Evolutionary conservation across 2,329 filamentous ascomycete genomes (phyloP).

Genomic region (Graphium sp.): DNA sequence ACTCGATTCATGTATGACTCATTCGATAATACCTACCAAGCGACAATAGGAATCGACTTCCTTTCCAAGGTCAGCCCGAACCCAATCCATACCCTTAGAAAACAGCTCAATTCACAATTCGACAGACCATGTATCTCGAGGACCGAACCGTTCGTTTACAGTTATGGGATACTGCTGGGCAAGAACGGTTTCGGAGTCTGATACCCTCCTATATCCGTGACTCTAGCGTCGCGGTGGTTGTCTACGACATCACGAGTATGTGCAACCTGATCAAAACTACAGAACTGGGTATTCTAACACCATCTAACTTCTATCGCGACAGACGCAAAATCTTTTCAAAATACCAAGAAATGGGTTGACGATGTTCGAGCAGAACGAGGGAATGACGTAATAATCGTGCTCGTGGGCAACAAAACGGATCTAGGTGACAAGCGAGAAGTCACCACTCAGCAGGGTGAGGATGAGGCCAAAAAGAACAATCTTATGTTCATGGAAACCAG

Average conservation of each 20-base stretch:
- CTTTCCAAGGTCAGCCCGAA: conserved; percentile 66
- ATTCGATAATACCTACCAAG: conserved; percentile 99
- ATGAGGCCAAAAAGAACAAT: conserved; percentile 95
- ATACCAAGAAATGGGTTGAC: conserved; percentile 98
- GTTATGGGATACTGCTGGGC: conserved; percentile 95
- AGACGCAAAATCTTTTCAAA: conserved; percentile 93
- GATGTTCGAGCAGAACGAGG: conserved; percentile 92
- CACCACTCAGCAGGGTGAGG: conserved; percentile 88
- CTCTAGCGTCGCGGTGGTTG: conserved; percentile 92
- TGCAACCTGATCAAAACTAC: too few relatives aligned
- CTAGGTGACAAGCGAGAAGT: conserved; percentile 96
- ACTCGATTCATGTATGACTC: conserved; percentile 99
- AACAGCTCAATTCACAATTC: background rate
- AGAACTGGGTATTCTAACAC: too few relatives aligned
- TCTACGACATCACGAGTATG: conserved; percentile 91
- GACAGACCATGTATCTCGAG: conserved; percentile 95
- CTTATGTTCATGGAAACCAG: conserved; percentile 99
- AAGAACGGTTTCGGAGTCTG: conserved; percentile 90
- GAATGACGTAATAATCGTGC: conserved; percentile 96
- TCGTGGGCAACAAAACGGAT: conserved; percentile 99
- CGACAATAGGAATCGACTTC: conserved; percentile 98
- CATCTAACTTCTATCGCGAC: conserved; percentile 5
- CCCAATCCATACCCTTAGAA: too few relatives aligned
- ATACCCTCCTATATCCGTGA: conserved; percentile 99
- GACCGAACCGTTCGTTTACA: conserved; percentile 94